Base-by-base conservation (phyloP, 345 rosid genomes). In the Ceriops tagal region DNA sequence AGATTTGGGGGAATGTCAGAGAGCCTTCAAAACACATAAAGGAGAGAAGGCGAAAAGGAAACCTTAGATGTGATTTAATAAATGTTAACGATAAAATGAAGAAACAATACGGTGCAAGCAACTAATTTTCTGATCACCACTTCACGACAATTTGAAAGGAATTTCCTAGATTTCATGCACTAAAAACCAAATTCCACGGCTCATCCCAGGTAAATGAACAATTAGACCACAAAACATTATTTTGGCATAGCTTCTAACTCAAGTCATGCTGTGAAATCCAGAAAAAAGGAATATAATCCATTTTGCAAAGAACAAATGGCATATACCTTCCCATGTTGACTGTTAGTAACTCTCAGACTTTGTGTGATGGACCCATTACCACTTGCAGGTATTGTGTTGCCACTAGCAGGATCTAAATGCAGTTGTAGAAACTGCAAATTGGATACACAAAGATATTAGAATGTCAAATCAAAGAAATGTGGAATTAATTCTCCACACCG, bases 281-380 rank as follows among this genome's bases (percentile, higher is more conserved):
- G 58, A 70, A 65, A 35, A 8, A 24, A 56, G 15, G 18, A 43
- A 43, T 15, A 13, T 10, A 56, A 27, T 16, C 18, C 16, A 21
- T 56, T 56, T 55, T 3, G 1, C 28, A 24, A 24, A 27, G 59
- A 11, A 24, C 26, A 27, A 22, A 56, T 56, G 28, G 9, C 59
- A 56, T 55, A 21, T 85, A 95, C 99, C 99, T 90, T 95, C 75
- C 99, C 97, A 26, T 95, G 96, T 80, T 92, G 99, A 80, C 87
- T 92, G 85, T 95, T 95, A 34, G 91, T 87, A 65, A 95, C 92
- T 71, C 77, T 92, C 78, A 95, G 78, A 53, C 51, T 85, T 76
- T 95, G 99, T 31, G 77, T 83, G 62, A 92, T 78, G 55, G 80
- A 83, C 60, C 86, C 91, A 70, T 70, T 83, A 72, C 90, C 85